Conservation (phyloP, 1,284 basidiomycete genomes). For the Ganoderma lingzhi region DNA sequence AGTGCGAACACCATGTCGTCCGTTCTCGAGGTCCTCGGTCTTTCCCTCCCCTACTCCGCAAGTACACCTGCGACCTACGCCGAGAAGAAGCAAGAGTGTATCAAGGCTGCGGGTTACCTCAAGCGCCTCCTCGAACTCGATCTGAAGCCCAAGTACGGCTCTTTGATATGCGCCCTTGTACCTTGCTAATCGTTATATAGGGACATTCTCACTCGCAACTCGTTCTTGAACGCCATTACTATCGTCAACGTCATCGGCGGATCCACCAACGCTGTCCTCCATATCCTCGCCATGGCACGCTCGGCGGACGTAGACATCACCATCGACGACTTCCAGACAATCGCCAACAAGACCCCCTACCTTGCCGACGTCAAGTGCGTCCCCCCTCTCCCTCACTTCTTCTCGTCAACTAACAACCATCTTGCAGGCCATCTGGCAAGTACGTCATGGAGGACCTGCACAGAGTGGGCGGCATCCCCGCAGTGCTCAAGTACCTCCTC, state of each 20-base stretch:
- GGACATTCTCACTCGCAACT: conserved; percentile 91
- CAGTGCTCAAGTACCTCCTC: conserved; percentile 85
- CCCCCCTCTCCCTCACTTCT: conserved; percentile 16
- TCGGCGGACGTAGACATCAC: conserved; percentile 88
- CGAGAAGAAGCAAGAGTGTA: conserved; percentile 88
- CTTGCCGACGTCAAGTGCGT: conserved; percentile 88
- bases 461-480: conserved; percentile 89
- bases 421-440: conserved; percentile 83
- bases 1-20: conserved; percentile 92
- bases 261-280: conserved; percentile 94
- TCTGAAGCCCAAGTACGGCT: conserved; percentile 79
- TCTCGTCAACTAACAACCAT: conserved; percentile 1
- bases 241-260: conserved; percentile 88
- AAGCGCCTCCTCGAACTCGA: conserved; percentile 86
- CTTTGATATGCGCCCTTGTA: too few species aligned
- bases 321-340: conserved; percentile 93
- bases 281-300: conserved; percentile 93
- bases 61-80: conserved; percentile 85
- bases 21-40: conserved; percentile 89
- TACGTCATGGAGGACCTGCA: conserved; percentile 98
- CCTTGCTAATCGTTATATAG: conserved; percentile 42
- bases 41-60: conserved; percentile 91
- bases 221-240: conserved; percentile 93
- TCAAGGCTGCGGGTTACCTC: conserved; percentile 84
- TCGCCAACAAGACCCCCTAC: conserved; percentile 92